Percentiles rank a stretch among this genome's conserved stretches.
Evolutionary conservation across 352 stramenopile genomes (phyloP).

Genomic region (Globisporangium alternatum): DNA sequence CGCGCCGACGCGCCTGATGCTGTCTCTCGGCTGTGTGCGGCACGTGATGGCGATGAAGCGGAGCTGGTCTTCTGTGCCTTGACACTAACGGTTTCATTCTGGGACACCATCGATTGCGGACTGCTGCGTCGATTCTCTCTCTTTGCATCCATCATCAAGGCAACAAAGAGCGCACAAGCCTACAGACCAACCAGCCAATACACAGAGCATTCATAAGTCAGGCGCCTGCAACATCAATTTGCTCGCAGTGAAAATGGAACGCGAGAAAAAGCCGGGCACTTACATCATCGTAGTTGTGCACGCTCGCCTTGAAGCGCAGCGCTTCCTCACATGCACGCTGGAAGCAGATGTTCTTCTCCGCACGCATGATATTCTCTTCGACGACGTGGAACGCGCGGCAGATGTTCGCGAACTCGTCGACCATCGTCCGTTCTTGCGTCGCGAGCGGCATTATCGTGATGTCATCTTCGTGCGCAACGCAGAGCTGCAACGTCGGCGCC

Average conservation of each 20-base stretch:
- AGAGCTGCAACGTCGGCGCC: constrained; percentile 50
- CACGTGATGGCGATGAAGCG: constrained; percentile 3
- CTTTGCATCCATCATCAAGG: constrained; percentile 17
- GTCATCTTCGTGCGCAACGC: constrained; percentile 43
- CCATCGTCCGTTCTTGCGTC: constrained; percentile 12
- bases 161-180: constrained; percentile 21
- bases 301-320: constrained; percentile 25
- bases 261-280: background rate
- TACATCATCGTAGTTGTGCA: constrained; percentile 27
- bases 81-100: background rate
- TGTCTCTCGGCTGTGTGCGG: background rate
- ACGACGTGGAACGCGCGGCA: constrained; percentile 31
- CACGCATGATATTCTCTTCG: constrained; percentile 34
- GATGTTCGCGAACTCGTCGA: constrained; percentile 35
- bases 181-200: constrained; percentile 6
- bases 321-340: constrained; percentile 49
- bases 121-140: background rate
- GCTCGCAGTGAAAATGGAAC: background rate
- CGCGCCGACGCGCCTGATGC: constrained; percentile 5
- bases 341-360: constrained; percentile 47
- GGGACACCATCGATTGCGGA: background rate
- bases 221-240: background rate
- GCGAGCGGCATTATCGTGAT: constrained; percentile 17
- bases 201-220: background rate
- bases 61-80: constrained; percentile 18